Conservation (phyloP, 2,329 filamentous ascomycete genomes). For the Dendryphion nanum region DNA sequence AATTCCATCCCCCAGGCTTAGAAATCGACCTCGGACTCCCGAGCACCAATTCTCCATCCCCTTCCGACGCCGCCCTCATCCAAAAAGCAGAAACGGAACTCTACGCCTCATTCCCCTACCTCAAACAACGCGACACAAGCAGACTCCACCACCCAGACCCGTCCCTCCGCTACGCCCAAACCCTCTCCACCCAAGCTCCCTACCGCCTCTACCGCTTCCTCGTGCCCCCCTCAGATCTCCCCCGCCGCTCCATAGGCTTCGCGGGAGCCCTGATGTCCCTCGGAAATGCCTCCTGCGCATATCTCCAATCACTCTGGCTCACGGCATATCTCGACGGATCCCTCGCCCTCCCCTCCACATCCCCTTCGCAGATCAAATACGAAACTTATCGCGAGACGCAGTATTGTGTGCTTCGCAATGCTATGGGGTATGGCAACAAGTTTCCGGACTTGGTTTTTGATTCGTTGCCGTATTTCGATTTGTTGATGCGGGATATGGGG, state of each 20-base stretch:
- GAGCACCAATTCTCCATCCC: conserved; percentile 11
- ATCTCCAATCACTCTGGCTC: conserved; percentile 48
- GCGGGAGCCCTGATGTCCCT: conserved; percentile 39
- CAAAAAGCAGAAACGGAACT: conserved; percentile 17
- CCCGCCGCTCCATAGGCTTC: conserved; percentile 37
- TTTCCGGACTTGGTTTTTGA: conserved; percentile 75
- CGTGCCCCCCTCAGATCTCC: conserved; percentile 32
- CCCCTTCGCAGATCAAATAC: conserved; percentile 13
- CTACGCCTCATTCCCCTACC: conserved; percentile 13
- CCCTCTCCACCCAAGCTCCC: conserved; percentile 13
- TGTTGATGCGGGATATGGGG: conserved; percentile 65
- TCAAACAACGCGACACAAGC: conserved; percentile 16
- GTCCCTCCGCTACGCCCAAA: conserved; percentile 12
- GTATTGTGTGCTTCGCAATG: conserved; percentile 69
- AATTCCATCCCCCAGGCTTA: conserved; percentile 46
- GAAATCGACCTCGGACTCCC: conserved; percentile 50
- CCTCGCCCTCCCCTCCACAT: conserved; percentile 31
- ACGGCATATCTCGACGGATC: conserved; percentile 61
- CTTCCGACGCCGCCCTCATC: conserved; percentile 38
- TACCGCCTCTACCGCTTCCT: conserved; percentile 46
- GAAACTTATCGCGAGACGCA: conserved; percentile 61
- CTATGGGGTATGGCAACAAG: conserved; percentile 61
- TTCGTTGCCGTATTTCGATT: conserved; percentile 69
- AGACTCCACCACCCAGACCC: conserved; percentile 18
- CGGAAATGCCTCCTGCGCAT: conserved; percentile 37